A percentile compares a stretch with the other conserved stretches of the same genome.
These are phyloP conservation scores for Suillus bovinus DNA, from an alignment of 768 basidiomycete species.

Conservation along the genomic window DNA sequence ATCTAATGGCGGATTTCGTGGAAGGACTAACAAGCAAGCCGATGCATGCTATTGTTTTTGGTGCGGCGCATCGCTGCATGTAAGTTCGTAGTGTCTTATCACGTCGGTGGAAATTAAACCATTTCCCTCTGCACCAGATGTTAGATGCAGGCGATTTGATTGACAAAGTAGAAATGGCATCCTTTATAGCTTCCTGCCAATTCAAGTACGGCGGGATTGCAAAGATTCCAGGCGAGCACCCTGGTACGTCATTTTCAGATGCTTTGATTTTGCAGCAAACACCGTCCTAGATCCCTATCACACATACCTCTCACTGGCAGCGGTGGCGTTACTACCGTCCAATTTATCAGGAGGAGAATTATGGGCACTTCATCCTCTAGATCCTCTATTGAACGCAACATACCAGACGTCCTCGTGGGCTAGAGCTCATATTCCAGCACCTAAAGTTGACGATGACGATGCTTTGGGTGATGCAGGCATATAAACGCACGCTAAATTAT, in stretches of 20 bases:
- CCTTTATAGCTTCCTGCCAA: slow-evolving; percentile 76
- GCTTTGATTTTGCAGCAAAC: slow-evolving; percentile 12
- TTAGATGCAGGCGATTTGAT: slow-evolving; percentile 62
- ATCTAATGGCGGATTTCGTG: slow-evolving; percentile 76
- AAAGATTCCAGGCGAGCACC: slow-evolving; percentile 76
- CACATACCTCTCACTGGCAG: slow-evolving; percentile 88
- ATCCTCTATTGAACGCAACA: slow-evolving; percentile 73
- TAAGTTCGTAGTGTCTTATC: slow-evolving; percentile 34
- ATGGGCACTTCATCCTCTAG: slow-evolving; percentile 62
- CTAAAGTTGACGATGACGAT: slow-evolving; percentile 2
- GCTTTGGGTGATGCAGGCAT: neutral
- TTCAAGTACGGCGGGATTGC: slow-evolving; percentile 88
- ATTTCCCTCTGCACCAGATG: slow-evolving; percentile 47
- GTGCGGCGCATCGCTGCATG: slow-evolving; percentile 81
- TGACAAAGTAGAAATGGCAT: slow-evolving; percentile 51
- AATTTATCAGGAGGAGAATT: slow-evolving; percentile 32
- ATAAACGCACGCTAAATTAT: neutral
- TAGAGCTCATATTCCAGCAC: slow-evolving; percentile 50
- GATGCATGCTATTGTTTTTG: slow-evolving; percentile 99
- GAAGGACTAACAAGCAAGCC: slow-evolving; percentile 82
- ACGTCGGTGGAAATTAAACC: neutral
- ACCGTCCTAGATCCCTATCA: slow-evolving; percentile 81
- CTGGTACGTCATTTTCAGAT: slow-evolving; percentile 51
- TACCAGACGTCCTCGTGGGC: slow-evolving; percentile 69
- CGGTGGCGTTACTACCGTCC: slow-evolving; percentile 68